A percentile compares a stretch with the other conserved stretches of the same genome.
phyloP scores from a whole-genome alignment of 768 basidiomycete species.

The Russula sp. region DNA sequence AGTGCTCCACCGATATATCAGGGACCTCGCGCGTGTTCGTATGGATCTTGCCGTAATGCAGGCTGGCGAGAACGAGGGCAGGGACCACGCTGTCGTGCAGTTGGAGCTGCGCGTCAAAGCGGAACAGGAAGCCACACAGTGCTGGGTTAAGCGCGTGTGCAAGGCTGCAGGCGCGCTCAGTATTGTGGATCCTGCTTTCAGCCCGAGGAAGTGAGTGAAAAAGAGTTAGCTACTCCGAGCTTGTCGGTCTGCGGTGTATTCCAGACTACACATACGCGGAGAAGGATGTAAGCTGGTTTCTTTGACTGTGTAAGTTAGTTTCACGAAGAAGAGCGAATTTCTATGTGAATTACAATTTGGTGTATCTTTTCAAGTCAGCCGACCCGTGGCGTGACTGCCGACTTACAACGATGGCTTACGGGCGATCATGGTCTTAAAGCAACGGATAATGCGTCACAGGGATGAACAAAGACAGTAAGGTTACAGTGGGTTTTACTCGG shows the following conservation, averaged over 20 bases:
- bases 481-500: no score
- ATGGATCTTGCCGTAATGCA: constrained; percentile 15
- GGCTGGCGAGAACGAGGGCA: background rate
- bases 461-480: no score
- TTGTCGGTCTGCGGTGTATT: background rate
- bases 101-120: constrained; percentile 10
- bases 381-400: no score
- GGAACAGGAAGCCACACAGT: constrained; percentile 17
- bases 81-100: background rate
- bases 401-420: no score
- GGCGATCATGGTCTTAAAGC: no score
- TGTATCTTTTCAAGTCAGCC: background rate
- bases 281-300: no score
- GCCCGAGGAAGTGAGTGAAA: constrained; percentile 12
- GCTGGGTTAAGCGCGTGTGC: constrained; percentile 16
- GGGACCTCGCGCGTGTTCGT: constrained; percentile 17
- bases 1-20: constrained; percentile 17
- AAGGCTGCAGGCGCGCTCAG: constrained; percentile 19
- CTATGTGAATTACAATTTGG: background rate
- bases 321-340: background rate
- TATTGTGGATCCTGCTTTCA: constrained; percentile 22
- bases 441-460: no score
- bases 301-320: background rate
- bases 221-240: background rate
- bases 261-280: background rate